Conservation (phyloP, 805 yeast genomes). For the Ogataea methylovora region DNA sequence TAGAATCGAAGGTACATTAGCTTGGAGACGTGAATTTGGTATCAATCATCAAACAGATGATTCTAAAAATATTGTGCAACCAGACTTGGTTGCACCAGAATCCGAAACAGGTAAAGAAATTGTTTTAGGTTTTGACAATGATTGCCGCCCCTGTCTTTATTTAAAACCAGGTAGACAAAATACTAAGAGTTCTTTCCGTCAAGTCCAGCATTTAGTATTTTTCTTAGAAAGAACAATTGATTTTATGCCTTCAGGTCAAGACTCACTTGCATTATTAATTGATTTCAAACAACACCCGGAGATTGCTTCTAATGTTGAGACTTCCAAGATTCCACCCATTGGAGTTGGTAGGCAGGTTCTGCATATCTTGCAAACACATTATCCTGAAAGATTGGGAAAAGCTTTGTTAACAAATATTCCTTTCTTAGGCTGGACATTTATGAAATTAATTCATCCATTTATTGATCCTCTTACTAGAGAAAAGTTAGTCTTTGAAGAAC, state of each 20-base stretch:
- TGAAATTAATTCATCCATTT: constrained; percentile 88
- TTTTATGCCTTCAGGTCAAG: constrained; percentile 96
- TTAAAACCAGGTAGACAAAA: constrained; percentile 94
- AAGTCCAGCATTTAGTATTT: constrained; percentile 92
- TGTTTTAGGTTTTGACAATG: constrained; percentile 84
- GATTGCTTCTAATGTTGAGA: constrained; percentile 37
- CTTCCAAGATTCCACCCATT: constrained; percentile 80
- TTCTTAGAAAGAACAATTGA: constrained; percentile 90
- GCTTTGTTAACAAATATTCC: constrained; percentile 92
- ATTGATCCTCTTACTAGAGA: constrained; percentile 94
- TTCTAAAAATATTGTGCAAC: constrained; percentile 39
- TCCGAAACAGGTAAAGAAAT: constrained; percentile 91
- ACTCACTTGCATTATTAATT: constrained; percentile 80
- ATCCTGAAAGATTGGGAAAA: constrained; percentile 93
- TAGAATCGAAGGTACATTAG: constrained; percentile 68
- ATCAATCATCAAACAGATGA: constrained; percentile 41
- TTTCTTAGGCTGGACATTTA: constrained; percentile 86
- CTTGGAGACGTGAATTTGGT: constrained; percentile 95
- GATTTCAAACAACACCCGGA: constrained; percentile 82
- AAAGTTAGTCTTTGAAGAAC: constrained; percentile 86
- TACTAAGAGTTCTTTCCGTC: constrained; percentile 82
- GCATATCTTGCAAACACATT: constrained; percentile 91
- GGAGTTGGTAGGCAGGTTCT: constrained; percentile 86
- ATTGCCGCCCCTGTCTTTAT: constrained; percentile 86
- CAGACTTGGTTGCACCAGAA: constrained; percentile 53